Conservation (phyloP, 495 filamentous ascomycete genomes). For the Podospora appendiculata region DNA sequence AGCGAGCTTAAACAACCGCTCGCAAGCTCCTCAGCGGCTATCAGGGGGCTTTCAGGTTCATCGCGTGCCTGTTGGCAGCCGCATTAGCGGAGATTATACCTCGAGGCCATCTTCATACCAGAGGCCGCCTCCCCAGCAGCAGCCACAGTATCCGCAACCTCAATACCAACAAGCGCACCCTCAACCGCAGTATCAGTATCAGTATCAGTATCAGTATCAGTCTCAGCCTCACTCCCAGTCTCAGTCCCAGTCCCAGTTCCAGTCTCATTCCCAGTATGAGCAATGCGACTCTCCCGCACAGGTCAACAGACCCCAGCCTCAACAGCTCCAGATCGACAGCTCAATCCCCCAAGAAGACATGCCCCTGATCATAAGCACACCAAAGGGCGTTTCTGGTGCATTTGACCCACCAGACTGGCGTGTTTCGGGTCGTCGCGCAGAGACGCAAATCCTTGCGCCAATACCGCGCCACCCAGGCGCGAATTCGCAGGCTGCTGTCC, state of each 20-base stretch:
- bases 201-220: conserved; percentile 13
- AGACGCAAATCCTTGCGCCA: conserved; percentile 33
- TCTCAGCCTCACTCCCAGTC: not conserved
- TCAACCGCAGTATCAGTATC: conserved; percentile 9
- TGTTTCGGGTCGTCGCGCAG: conserved; percentile 15
- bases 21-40: conserved; percentile 14
- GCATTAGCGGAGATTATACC: conserved; percentile 4
- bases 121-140: conserved; percentile 14
- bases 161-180: conserved; percentile 18
- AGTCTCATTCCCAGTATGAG: not conserved
- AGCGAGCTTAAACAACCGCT: conserved; percentile 12
- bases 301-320: conserved; percentile 16
- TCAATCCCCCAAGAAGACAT: conserved; percentile 22
- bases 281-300: conserved; percentile 3
- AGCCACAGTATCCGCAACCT: conserved; percentile 16
- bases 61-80: conserved; percentile 20
- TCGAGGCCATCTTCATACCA: conserved; percentile 13
- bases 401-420: conserved; percentile 31
- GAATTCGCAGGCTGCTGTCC: conserved; percentile 24
- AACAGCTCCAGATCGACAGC: conserved; percentile 14
- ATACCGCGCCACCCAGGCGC: conserved; percentile 34
- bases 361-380: conserved; percentile 42
- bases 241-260: conserved; percentile 1
- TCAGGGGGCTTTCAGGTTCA: conserved; percentile 27
- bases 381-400: conserved; percentile 34